Base-by-base conservation (phyloP, 805 yeast genomes). In the Metschnikowia koreensis region DNA sequence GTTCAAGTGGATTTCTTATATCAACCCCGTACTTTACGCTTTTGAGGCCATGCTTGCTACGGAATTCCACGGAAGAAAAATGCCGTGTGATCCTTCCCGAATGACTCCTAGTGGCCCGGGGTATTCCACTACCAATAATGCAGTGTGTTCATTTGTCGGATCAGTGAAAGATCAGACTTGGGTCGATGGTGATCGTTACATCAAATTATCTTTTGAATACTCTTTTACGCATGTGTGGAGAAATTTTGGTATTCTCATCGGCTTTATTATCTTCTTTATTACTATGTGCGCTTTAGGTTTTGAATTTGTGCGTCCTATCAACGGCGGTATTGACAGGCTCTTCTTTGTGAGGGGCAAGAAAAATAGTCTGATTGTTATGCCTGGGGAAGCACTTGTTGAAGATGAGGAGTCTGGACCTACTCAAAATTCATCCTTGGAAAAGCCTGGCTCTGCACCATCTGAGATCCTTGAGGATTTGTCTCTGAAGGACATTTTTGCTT, bases 161-260 rank as follows among this genome's bases (percentile, higher is more conserved):
- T 57, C 59, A 2, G 56, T 53, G 36, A 48, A 51, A 46, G 60
- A 56, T 37, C 57, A 56, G 13, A 40, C 52, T 13, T 53, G 58
- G 58, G 60, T 57, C 10, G 52, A 50, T 16, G 60, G 78, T 52
- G 77, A 73, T 56, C 59, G 59, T 28, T 74, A 73, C 50, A 48
- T 74, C n/a, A 40, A 49, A n/a, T 53, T 60, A 22, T 62, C 70
- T 11, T 75, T 58, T 56, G 66, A 68, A 41, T 73, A 72, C 56
- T 53, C 61, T 15, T 75, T 66, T 61, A 61, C 63, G 17, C 77
- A 75, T 50, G 76, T 73, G 51, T 75, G 80, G 80, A 71, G 78
- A 59, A 75, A 75, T 61, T 70, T 77, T 63, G 79, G 80, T 60
- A 66, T 75, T 48, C 71, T 79, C 46, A 60, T 81, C 51, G 79